Evolutionary conservation across 1,139 yeast genomes (phyloP).

Genomic region (Candida pseudoviswanathii): DNA sequence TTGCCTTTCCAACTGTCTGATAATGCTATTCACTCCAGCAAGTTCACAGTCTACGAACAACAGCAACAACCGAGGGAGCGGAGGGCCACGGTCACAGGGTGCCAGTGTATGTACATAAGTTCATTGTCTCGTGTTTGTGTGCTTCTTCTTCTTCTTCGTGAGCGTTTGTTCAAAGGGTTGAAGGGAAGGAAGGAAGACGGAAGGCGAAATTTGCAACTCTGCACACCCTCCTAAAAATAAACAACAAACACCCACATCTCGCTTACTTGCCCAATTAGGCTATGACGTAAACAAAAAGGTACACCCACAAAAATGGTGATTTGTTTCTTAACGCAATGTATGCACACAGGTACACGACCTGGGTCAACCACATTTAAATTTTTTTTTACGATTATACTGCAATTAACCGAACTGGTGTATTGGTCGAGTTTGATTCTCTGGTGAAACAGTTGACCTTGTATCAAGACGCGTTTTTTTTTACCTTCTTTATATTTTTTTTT

Average conservation of each 20-base stretch:
- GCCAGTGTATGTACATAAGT: too few species aligned
- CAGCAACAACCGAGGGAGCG: too few species aligned
- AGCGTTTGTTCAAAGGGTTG: too few species aligned
- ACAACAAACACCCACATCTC: neutral
- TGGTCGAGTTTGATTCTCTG: neutral
- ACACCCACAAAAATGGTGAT: neutral
- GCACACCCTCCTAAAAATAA: neutral
- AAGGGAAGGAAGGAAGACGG: too few species aligned
- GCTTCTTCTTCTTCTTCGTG: neutral
- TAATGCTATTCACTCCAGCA: too few species aligned
- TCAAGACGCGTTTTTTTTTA: neutral
- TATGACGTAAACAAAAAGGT: slow-evolving; percentile 5
- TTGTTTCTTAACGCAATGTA: slow-evolving; percentile 3
- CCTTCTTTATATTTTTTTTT: neutral
- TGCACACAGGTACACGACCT: neutral
- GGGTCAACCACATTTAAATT: too few species aligned
- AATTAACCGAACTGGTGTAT: neutral
- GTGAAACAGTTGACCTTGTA: neutral
- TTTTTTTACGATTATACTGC: too few species aligned
- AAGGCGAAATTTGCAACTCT: too few species aligned
- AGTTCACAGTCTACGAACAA: too few species aligned
- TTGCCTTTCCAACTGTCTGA: neutral
- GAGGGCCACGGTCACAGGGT: too few species aligned
- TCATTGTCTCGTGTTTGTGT: neutral
- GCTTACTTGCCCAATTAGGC: slow-evolving; percentile 3